Base-by-base conservation (phyloP, 345 rosid species). In the Ailanthus altissimus region DNA sequence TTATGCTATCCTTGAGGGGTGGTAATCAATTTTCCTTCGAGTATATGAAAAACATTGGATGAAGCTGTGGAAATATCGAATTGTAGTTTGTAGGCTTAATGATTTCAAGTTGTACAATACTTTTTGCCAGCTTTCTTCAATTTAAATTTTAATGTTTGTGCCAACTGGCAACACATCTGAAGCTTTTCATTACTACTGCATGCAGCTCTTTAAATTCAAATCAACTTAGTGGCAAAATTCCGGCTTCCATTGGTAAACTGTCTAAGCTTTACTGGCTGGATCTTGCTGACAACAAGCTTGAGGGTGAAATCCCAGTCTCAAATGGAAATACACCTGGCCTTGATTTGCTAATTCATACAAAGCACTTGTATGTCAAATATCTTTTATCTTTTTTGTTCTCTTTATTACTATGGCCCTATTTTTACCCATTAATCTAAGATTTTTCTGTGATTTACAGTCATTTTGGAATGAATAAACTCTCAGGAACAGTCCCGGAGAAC, bases 201-300 rank as follows among this genome's bases (percentile, higher is more conserved):
- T 79, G 83, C 87, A 96, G 98, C 79, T 91, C 98, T 53, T 82
- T 94, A 50, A 94, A 91, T 83, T 88, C 86, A 0, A 96, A 96
- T 84, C 25, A 75, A 66, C 92, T 96, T 79, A 86, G 53, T 68
- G 99, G 99, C 67, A 6, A 15, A 49, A 90, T 97, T 68, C 99
- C 99, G 0, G 77, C 88, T 45, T 85, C 97, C 64, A 86, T 97
- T 18, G 99, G 98, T 23, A 86, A 67, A 42, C 86, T 92, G 58
- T 67, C 85, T 0, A 85, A 74, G 0, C 97, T 97, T 20, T 86
- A 88, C 79, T 97, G 92, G 98, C 80, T 97, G 49, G 99, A 97
- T 81, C 84, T 97, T 40, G 90, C 95, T 50, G 95, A 91, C 78
- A 97, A 97, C 84, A 81, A 77, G 78, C 87, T 97, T 6, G 84